phyloP scores from a whole-genome alignment of 768 basidiomycete species.

The Russula lepida region DNA sequence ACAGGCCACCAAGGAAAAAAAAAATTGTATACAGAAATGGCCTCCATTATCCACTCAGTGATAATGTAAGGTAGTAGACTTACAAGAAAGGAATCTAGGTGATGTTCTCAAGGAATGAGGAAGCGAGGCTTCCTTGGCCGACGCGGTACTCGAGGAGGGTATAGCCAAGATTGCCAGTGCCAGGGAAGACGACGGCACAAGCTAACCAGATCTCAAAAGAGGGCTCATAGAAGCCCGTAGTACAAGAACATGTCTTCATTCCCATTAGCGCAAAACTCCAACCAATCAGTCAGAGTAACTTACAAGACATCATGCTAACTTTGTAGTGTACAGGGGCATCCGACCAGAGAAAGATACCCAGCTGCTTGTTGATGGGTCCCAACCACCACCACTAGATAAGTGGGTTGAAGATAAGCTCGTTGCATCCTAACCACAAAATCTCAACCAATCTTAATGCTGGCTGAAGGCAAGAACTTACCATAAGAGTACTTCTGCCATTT shows the following conservation, averaged over 20 bases:
- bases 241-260: slow-evolving; percentile 38
- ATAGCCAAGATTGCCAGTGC: slow-evolving; percentile 58
- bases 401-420: slow-evolving; percentile 81
- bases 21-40: slow-evolving; percentile 27
- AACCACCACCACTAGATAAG: slow-evolving; percentile 64
- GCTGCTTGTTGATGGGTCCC: slow-evolving; percentile 79
- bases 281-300: slow-evolving; percentile 24
- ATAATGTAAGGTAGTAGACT: slow-evolving; percentile 24
- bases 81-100: slow-evolving; percentile 71
- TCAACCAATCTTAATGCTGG: not conserved
- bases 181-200: slow-evolving; percentile 61
- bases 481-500: slow-evolving; percentile 90
- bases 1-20: slow-evolving; percentile 53
- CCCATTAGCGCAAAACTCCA: not conserved
- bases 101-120: slow-evolving; percentile 48
- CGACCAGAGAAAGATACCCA: slow-evolving; percentile 71
- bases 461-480: slow-evolving; percentile 34
- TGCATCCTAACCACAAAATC: slow-evolving; percentile 43
- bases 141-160: slow-evolving; percentile 64
- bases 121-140: slow-evolving; percentile 44
- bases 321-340: slow-evolving; percentile 76
- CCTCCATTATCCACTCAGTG: not conserved
- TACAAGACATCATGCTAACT: slow-evolving; percentile 67
- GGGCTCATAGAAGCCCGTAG: slow-evolving; percentile 62
- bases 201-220: slow-evolving; percentile 70